Base-by-base conservation (phyloP, 805 yeast species). In the Lachancea waltii region DNA sequence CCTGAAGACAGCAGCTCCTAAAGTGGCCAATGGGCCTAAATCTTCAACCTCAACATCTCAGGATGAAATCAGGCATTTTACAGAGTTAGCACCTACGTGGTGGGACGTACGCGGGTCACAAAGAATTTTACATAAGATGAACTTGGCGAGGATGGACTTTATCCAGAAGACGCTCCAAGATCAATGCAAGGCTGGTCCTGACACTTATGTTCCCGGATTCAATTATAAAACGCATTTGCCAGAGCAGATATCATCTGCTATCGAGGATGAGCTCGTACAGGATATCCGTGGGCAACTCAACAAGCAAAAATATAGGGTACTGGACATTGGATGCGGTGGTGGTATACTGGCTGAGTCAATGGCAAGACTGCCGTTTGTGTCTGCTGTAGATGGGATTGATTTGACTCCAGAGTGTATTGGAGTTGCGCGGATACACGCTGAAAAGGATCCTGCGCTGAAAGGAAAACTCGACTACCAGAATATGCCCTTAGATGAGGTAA, bases 271-370 rank as follows among this genome's bases (percentile, higher is more conserved):
- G 17, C 41, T 49, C 13, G 67, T 69, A 33, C 55, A 74, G 40
- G 68, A 67, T 14, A 37, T 60, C 5, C 43, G 45, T 10, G 24
- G 36, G 7, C 62, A 56, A 3, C 48, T 71, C 38, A 22, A 48
- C n/a, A 29, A 35, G 2, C 43, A 45, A 5, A 63, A 70, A 32
- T 64, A 77, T 36, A 58, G 60, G 11, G 87, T 79, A 1, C 64
- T 92, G 40, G 99, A 92, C 56, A 78, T 92, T 37, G 99, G 99
- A 1, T 92, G 98, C 59, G 99, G 99, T 14, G 99, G 98, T n/a
- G 99, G 98, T 0, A 79, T 92, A 18, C 64, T 92, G 14, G 68
- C 89, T 4, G 99, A 92, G 56, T 79, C 90, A 0, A 60, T 92
- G 54, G 96, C 95, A 0, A 68, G 99, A 47, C 63, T 84, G 49